Percentiles rank a stretch among this genome's conserved stretches.
Evolutionary conservation across 2,329 filamentous ascomycete genomes (phyloP).

Genomic region (Colletotrichum spinosum): DNA sequence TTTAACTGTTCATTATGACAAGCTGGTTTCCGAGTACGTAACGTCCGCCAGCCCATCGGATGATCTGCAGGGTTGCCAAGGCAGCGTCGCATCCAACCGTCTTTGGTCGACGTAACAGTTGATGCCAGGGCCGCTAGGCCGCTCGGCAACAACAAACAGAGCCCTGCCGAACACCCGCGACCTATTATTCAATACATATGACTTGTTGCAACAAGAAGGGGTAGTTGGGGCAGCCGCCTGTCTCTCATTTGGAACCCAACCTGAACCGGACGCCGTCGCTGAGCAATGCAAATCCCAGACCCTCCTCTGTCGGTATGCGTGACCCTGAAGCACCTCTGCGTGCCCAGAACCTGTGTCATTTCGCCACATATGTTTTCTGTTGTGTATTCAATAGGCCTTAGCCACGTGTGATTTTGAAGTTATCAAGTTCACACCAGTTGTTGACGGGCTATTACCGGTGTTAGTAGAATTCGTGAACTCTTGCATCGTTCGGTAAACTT

Average conservation of each 20-base stretch:
- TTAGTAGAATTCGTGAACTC: slow-evolving; percentile 40
- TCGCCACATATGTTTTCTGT: background rate
- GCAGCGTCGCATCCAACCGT: slow-evolving; percentile 18
- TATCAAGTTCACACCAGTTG: slow-evolving; percentile 72
- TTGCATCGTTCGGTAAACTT: slow-evolving; percentile 56
- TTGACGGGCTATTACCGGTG: slow-evolving; percentile 65
- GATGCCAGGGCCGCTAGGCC: slow-evolving; percentile 1
- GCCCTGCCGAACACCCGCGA: background rate
- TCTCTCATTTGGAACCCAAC: slow-evolving; percentile 28
- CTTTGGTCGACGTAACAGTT: slow-evolving; percentile 21
- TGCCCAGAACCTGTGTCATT: background rate
- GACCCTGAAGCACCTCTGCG: slow-evolving; percentile 8
- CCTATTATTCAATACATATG: slow-evolving; percentile 15
- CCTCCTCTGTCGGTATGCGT: slow-evolving; percentile 2
- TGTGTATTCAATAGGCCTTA: background rate
- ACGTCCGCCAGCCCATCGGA: slow-evolving; percentile 23
- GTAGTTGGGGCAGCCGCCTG: background rate
- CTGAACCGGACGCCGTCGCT: slow-evolving; percentile 41
- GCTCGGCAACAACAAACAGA: slow-evolving; percentile 14
- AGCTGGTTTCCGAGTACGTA: slow-evolving; percentile 24
- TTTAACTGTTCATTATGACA: slow-evolving; percentile 20
- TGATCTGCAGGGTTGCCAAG: slow-evolving; percentile 33
- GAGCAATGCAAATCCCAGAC: slow-evolving; percentile 36
- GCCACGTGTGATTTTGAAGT: slow-evolving; percentile 28
- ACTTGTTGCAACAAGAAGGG: slow-evolving; percentile 7